Evolutionary conservation across 2,329 filamentous ascomycete species (phyloP).

Genomic region (Mycogone perniciosa): DNA sequence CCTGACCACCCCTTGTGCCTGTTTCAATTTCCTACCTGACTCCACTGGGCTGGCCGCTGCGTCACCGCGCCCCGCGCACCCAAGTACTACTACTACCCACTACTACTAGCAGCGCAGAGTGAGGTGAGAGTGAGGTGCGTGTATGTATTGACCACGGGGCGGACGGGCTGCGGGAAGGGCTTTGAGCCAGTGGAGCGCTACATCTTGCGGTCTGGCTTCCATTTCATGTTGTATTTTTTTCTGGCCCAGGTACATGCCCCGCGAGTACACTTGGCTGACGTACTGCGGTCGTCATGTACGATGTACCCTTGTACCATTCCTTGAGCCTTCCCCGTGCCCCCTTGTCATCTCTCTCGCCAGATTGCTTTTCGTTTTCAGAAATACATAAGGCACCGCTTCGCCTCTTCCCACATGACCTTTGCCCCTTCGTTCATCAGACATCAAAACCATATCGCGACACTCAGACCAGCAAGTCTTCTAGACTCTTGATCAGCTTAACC

Average conservation of each 20-base stretch:
- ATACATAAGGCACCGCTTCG: slow-evolving; percentile 24
- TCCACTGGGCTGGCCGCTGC: slow-evolving; percentile 15
- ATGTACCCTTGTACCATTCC: neutral
- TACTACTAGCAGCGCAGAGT: no score
- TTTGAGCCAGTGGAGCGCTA: slow-evolving; percentile 1
- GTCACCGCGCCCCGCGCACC: slow-evolving; percentile 9
- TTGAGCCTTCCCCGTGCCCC: slow-evolving; percentile 1
- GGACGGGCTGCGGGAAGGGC: slow-evolving; percentile 4
- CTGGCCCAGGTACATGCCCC: slow-evolving; percentile 10
- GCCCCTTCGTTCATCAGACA: slow-evolving; percentile 7
- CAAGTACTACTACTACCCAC: slow-evolving; percentile 3
- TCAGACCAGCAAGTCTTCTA: neutral
- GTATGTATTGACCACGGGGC: slow-evolving; percentile 7
- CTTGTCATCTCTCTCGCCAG: slow-evolving; percentile 21
- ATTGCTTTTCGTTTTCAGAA: slow-evolving; percentile 25
- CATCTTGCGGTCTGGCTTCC: slow-evolving; percentile 10
- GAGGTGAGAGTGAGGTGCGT: slow-evolving; percentile 4
- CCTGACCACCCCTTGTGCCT: slow-evolving; percentile 11
- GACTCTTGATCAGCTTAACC: neutral
- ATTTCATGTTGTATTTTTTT: neutral
- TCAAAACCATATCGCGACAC: neutral
- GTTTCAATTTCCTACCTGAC: slow-evolving; percentile 19
- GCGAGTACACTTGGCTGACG: slow-evolving; percentile 14
- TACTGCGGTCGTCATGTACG: slow-evolving; percentile 8
- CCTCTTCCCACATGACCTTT: slow-evolving; percentile 7